Evolutionary conservation across 2,329 filamentous ascomycete species (phyloP).

Genomic region (Fusarium phyllophilum): DNA sequence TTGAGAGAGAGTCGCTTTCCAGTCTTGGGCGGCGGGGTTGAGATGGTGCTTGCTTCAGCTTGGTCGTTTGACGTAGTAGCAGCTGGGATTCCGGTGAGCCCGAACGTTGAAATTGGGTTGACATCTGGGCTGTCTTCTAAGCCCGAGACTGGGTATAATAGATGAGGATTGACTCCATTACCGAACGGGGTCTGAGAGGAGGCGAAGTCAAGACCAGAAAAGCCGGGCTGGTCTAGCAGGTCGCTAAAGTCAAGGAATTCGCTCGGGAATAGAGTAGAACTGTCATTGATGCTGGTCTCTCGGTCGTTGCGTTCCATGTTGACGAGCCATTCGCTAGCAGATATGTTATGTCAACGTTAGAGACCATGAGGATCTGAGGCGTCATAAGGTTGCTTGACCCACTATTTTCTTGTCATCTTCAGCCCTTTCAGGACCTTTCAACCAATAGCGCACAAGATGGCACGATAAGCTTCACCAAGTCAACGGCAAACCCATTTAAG

Average conservation of each 20-base stretch:
- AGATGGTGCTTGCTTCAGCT: neutral
- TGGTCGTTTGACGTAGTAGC: too few relatives aligned
- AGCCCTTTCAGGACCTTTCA: neutral
- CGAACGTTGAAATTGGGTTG: rapidly evolving
- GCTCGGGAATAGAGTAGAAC: rapidly evolving
- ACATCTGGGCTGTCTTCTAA: neutral
- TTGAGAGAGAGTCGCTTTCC: slow-evolving; percentile 29
- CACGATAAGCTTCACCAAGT: rapidly evolving
- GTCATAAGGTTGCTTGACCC: neutral
- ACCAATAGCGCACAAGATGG: neutral
- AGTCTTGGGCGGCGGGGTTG: neutral
- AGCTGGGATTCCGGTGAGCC: too few relatives aligned
- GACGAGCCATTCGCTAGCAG: too few relatives aligned
- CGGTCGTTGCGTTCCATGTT: neutral
- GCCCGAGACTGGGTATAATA: neutral
- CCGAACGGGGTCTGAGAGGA: neutral
- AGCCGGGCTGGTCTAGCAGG: neutral
- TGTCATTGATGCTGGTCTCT: rapidly evolving
- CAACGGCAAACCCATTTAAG: too few relatives aligned
- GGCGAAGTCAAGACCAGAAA: neutral
- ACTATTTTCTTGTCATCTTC: slow-evolving; percentile 24
- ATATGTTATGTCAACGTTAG: neutral
- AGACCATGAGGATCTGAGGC: neutral
- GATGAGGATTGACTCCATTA: neutral
- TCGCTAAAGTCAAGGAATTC: rapidly evolving